Evolutionary conservation across 805 yeast species (phyloP).

Genomic region (Teunomyces atbi): DNA sequence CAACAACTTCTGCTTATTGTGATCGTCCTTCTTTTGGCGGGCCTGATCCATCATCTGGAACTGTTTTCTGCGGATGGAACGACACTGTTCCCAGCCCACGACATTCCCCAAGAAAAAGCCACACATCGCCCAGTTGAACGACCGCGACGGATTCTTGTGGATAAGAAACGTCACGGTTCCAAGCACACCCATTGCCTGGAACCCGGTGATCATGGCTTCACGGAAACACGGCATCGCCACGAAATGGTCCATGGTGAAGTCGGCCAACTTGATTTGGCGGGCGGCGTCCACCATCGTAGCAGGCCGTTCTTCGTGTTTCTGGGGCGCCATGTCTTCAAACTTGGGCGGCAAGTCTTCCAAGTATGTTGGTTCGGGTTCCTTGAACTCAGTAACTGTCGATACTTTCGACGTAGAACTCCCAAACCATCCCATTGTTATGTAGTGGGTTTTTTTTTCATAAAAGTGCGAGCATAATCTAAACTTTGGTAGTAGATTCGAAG

Average conservation of each 20-base stretch:
- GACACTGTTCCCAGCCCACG: constrained; percentile 92
- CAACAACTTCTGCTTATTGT: constrained; percentile 30
- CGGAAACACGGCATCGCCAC: constrained; percentile 73
- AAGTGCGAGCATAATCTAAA: too few relatives aligned
- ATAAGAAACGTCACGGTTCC: constrained; percentile 66
- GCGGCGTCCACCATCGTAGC: constrained; percentile 37
- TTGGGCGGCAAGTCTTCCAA: constrained; percentile 55
- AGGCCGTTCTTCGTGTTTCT: background rate
- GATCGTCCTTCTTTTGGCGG: constrained; percentile 44
- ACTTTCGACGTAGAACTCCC: constrained; percentile 35
- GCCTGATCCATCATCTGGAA: constrained; percentile 69
- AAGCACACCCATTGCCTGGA: constrained; percentile 67
- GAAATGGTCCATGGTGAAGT: constrained; percentile 51
- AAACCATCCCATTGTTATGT: constrained; percentile 52
- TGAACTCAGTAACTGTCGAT: constrained; percentile 32
- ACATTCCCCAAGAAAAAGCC: constrained; percentile 78
- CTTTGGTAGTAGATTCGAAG: too few relatives aligned
- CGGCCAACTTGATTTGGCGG: constrained; percentile 42
- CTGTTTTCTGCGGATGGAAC: constrained; percentile 64
- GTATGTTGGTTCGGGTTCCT: constrained; percentile 25
- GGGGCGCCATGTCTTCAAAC: constrained; percentile 37
- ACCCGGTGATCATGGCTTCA: constrained; percentile 75
- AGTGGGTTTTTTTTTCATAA: too few relatives aligned
- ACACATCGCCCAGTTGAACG: constrained; percentile 80
- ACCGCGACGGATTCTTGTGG: constrained; percentile 58